Conservation (phyloP, 768 basidiomycete species). For the Cystoderma amianthinum region DNA sequence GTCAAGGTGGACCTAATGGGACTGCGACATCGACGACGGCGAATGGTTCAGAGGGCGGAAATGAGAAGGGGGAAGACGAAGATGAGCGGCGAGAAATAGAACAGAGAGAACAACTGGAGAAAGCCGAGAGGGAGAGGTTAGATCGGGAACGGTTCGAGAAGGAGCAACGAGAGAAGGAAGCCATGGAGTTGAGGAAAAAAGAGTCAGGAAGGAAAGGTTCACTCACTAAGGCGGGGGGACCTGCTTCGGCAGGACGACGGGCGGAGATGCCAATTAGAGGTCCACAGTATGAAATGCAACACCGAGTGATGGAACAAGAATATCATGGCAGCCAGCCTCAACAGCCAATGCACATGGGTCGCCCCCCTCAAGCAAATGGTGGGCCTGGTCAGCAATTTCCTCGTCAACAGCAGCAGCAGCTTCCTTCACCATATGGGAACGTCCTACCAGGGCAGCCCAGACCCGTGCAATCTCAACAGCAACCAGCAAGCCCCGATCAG, state of each 20-base stretch:
- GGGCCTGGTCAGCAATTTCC: conserved; percentile 20
- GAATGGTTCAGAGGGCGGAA: conserved; percentile 13
- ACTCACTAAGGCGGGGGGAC: conserved; percentile 58
- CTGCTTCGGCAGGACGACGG: conserved; percentile 44
- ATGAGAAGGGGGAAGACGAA: conserved; percentile 24
- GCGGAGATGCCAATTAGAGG: conserved; percentile 86
- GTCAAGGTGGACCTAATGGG: conserved; percentile 9
- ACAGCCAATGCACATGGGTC: conserved; percentile 17
- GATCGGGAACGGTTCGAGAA: conserved; percentile 30
- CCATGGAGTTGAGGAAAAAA: conserved; percentile 49
- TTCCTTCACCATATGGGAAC: conserved; percentile 16
- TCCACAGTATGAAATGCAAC: conserved; percentile 93
- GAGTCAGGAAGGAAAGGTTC: conserved; percentile 45
- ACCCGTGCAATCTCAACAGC: conserved; percentile 19
- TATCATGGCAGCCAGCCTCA: conserved; percentile 40
- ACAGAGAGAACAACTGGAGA: conserved; percentile 16
- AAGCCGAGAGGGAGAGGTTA: conserved; percentile 29
- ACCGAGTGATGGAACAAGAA: conserved; percentile 89
- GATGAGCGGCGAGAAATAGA: conserved; percentile 1
- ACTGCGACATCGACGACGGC: conserved; percentile 13
- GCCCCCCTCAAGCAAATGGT: conserved; percentile 15
- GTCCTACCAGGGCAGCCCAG: conserved; percentile 18
- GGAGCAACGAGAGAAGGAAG: conserved; percentile 34
- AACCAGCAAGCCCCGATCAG: conserved; percentile 20
- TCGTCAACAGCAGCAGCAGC: conserved; percentile 16